Evolutionary conservation across 306 rosid genomes (phyloP).

Genomic region (Malus orientalis): DNA sequence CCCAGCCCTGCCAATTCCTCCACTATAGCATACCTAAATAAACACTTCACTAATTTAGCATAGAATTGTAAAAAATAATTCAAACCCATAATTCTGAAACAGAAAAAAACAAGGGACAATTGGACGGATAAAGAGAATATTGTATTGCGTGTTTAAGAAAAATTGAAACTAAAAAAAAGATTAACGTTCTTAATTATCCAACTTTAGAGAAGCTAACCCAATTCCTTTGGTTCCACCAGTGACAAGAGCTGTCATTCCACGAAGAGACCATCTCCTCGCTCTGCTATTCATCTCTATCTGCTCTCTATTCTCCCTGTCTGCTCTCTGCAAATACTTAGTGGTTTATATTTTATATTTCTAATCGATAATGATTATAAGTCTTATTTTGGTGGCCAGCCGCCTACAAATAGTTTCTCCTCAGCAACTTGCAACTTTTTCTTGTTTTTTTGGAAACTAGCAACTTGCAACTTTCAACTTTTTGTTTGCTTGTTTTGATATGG

Average conservation of each 20-base stretch:
- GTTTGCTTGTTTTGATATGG: too few species aligned
- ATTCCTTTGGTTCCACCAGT: slow-evolving; percentile 43
- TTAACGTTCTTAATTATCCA: neutral
- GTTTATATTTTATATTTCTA: too few species aligned
- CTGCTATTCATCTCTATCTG: neutral
- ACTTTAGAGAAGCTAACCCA: slow-evolving; percentile 6
- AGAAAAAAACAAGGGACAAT: too few species aligned
- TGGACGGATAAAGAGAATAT: neutral
- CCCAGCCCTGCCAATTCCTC: slow-evolving; percentile 25
- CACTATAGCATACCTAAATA: slow-evolving; percentile 20
- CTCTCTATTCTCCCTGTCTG: neutral
- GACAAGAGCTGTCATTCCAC: slow-evolving; percentile 41
- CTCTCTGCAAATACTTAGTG: too few species aligned
- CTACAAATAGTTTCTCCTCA: too few species aligned
- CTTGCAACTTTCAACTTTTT: too few species aligned
- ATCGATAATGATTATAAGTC: too few species aligned
- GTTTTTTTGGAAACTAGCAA: too few species aligned
- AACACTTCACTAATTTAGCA: neutral
- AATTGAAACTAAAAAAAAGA: neutral
- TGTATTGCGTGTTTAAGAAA: neutral
- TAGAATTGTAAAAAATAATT: too few species aligned
- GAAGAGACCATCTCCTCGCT: slow-evolving; percentile 30
- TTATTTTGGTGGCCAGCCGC: too few species aligned
- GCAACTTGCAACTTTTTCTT: too few species aligned
- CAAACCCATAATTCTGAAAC: too few species aligned